These are phyloP conservation scores for Cantharellus cinnabarinus DNA, from an alignment of 768 basidiomycete genomes.

Conservation along the genomic window DNA sequence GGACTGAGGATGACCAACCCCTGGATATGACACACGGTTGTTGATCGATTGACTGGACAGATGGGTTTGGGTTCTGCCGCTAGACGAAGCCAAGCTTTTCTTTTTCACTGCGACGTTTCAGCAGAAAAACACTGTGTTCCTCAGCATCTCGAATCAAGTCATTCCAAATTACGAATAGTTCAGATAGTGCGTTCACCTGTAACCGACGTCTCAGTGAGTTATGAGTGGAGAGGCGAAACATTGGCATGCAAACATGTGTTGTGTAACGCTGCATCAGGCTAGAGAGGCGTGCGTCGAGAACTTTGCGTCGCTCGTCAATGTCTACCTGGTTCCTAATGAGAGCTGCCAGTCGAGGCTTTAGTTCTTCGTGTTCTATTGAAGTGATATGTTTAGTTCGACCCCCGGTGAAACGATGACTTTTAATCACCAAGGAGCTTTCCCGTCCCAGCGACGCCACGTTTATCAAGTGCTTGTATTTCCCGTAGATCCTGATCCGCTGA, in stretches of 20 bases:
- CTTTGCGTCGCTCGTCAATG: constrained; percentile 33
- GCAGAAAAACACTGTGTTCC: constrained; percentile 32
- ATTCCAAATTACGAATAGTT: constrained; percentile 73
- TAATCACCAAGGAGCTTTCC: constrained; percentile 43
- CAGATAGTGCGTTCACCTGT: constrained; percentile 63
- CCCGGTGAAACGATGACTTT: background rate
- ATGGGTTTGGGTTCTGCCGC: too few relatives aligned
- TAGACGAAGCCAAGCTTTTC: background rate
- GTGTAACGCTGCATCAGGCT: constrained; percentile 46
- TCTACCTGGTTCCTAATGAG: constrained; percentile 39
- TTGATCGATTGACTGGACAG: too few relatives aligned
- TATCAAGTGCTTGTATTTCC: constrained; percentile 51
- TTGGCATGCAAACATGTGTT: constrained; percentile 32
- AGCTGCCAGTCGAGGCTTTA: constrained; percentile 46
- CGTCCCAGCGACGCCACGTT: constrained; percentile 48
- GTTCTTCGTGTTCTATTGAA: constrained; percentile 34
- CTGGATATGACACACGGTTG: too few relatives aligned
- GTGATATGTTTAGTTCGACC: background rate
- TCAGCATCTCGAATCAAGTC: constrained; percentile 52
- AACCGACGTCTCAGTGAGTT: background rate
- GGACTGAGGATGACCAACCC: too few relatives aligned
- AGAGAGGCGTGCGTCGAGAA: constrained; percentile 47
- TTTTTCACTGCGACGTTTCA: constrained; percentile 35
- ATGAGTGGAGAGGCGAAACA: background rate
- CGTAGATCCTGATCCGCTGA: constrained; percentile 64